These are phyloP conservation scores for Hypocrella siamensis DNA, from an alignment of 2,329 filamentous ascomycete species.

Conservation along the genomic window DNA sequence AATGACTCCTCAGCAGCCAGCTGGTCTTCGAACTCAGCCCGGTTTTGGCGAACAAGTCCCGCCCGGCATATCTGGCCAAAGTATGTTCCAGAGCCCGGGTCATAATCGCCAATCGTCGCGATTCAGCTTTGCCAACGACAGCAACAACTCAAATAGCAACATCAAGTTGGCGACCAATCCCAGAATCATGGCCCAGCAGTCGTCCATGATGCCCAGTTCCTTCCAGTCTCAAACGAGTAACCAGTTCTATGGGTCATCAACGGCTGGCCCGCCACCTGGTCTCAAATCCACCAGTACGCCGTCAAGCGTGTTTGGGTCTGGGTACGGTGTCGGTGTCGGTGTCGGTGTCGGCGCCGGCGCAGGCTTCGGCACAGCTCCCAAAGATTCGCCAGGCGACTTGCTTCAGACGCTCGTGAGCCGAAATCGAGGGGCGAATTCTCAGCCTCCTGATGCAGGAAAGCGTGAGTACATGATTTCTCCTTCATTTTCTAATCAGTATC, in stretches of 20 bases:
- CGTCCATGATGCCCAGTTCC: conserved; percentile 65
- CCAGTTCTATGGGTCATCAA: conserved; percentile 69
- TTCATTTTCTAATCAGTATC: conserved; percentile 78
- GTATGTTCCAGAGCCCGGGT: conserved; percentile 41
- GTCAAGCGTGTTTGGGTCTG: conserved; percentile 87
- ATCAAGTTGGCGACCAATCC: conserved; percentile 68
- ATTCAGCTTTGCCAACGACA: conserved; percentile 76
- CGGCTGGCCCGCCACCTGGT: conserved; percentile 86
- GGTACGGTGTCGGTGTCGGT: conserved; percentile 54
- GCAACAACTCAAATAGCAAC: conserved; percentile 28
- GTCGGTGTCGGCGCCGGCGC: conserved; percentile 56
- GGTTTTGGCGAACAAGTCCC: conserved; percentile 46
- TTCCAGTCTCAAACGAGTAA: conserved; percentile 44
- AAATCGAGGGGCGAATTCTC: conserved; percentile 49
- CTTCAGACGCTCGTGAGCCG: conserved; percentile 70
- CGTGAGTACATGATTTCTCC: conserved; percentile 97
- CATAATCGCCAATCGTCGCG: conserved; percentile 75
- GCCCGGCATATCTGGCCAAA: conserved; percentile 34
- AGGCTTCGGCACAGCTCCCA: conserved; percentile 51
- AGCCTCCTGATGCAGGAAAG: conserved; percentile 77
- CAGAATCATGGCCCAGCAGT: conserved; percentile 70
- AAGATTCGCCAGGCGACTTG: conserved; percentile 50
- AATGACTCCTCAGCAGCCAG: conserved; percentile 65
- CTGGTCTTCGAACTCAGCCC: conserved; percentile 46
- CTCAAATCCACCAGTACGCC: conserved; percentile 91